Evolutionary conservation across 129 eudicot species (phyloP).

Genomic region (Chrysanthemum seticuspe): DNA sequence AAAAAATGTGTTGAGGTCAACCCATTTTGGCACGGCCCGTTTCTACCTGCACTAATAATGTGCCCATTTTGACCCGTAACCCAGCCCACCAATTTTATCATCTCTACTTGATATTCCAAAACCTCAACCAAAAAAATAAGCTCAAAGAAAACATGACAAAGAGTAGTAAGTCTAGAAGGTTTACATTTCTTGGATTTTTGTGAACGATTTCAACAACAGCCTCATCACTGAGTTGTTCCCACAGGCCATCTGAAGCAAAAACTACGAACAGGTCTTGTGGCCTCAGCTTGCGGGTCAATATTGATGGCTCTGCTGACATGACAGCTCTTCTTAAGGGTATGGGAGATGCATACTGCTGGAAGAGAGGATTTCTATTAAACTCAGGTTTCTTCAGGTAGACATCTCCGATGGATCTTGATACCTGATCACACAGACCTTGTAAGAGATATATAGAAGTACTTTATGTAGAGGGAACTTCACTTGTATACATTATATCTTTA

Average conservation of each 20-base stretch:
- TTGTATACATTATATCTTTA: neutral
- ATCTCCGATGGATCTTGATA: constrained; percentile 88
- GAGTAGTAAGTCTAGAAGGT: neutral
- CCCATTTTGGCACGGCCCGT: neutral
- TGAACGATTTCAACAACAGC: constrained; percentile 73
- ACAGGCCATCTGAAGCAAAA: constrained; percentile 92
- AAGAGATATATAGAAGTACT: neutral
- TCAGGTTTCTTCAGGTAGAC: constrained; percentile 80
- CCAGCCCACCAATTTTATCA: neutral
- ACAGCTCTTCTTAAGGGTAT: constrained; percentile 68
- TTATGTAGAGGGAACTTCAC: too few relatives aligned
- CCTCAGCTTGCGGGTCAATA: constrained; percentile 50
- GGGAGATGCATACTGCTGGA: constrained; percentile 58
- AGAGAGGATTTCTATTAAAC: constrained; percentile 59
- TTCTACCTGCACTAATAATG: neutral
- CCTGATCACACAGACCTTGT: constrained; percentile 36
- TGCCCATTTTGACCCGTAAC: constrained; percentile 2
- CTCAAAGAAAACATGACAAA: neutral
- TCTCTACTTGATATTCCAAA: neutral
- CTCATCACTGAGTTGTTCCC: constrained; percentile 85
- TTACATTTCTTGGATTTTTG: constrained; percentile 66
- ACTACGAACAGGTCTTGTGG: constrained; percentile 63
- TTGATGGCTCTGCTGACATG: constrained; percentile 80
- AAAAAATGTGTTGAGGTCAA: neutral
- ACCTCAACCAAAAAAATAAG: neutral